Percentiles rank a stretch among this genome's conserved stretches.
These are phyloP conservation scores for Gossypium schwendimanii DNA, from an alignment of 441 rosid genomes.

Conservation along the genomic window DNA sequence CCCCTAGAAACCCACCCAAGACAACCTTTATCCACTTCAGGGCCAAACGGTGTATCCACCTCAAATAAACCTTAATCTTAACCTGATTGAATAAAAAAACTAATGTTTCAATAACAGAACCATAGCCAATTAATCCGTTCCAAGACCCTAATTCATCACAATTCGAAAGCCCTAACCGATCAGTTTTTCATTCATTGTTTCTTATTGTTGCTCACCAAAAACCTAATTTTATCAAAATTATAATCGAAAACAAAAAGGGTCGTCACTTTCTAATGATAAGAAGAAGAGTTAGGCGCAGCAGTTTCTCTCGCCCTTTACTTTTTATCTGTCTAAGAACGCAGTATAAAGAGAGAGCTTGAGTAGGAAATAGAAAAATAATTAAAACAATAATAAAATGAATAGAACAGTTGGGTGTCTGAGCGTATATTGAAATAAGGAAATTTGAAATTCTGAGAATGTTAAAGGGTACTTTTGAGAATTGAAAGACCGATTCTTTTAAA, in stretches of 20 bases:
- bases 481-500: neutral
- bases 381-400: neutral
- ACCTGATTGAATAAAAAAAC: neutral
- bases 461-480: conserved; percentile 35
- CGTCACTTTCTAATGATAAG: neutral
- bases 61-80: neutral
- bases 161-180: conserved; percentile 15
- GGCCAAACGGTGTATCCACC: neutral
- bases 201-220: conserved; percentile 11
- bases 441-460: conserved; percentile 24
- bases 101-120: neutral
- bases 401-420: neutral
- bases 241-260: conserved; percentile 4
- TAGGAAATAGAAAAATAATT: conserved; percentile 7
- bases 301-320: neutral
- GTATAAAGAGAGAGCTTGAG: conserved; percentile 9
- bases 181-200: conserved; percentile 14
- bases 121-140: conserved; percentile 1
- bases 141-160: conserved; percentile 33
- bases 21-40: conserved; percentile 31
- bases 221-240: conserved; percentile 23
- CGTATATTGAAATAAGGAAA: neutral
- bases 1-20: conserved; percentile 35
- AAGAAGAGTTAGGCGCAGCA: neutral
- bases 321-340: neutral